Evolutionary conservation across 148 eudicot species (phyloP), one percentile per base, ranked within the genome.

Genomic region (Silene uniflora): DNA sequence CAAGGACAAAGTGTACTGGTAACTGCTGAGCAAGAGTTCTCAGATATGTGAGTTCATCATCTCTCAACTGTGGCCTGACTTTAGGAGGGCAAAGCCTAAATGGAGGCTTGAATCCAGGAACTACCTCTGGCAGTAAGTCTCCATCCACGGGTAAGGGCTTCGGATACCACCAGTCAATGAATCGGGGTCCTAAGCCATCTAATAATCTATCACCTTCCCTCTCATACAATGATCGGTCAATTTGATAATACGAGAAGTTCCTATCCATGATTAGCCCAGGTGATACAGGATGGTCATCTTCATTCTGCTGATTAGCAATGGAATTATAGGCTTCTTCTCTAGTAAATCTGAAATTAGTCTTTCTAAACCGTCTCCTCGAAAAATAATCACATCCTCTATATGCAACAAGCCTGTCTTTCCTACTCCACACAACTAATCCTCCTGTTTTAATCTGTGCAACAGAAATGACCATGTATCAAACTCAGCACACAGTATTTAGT

Each of bases 71-170:
- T 22, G 91, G 77, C 60, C 87, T 84, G 61, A 85, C 83, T 73
- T 68, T 62, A 79, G 96, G 89, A 9, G 90, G 89, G 73, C 90
- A 86, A 77, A 83, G 90, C 88, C 99, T 85, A 73, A 89, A 84
- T 25, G 97, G 99, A 71, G 94, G 88, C 83, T 68, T 88, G 76
- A 86, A 95, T 78, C 90, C 94, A 58, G 89, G 88, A 83, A 90
- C 89, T 69, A 87, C 76, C 81, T 89, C 98, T 0, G 94, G 92
- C 69, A 95, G 96, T 80, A 90, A 76, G 77, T 95, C 98, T 25
- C 85, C 98, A 79, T 95, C 97, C 19, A 95, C 97, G 0, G 99
- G 99, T 77, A 95, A 81, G 62, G 99, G 99, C 86, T 92, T 95
- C 22, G 86, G 89, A 83, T 85, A 84, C 99, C 99, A 92, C 99